Base-by-base conservation (phyloP, 148 eudicot species). In the Silene uniflora region DNA sequence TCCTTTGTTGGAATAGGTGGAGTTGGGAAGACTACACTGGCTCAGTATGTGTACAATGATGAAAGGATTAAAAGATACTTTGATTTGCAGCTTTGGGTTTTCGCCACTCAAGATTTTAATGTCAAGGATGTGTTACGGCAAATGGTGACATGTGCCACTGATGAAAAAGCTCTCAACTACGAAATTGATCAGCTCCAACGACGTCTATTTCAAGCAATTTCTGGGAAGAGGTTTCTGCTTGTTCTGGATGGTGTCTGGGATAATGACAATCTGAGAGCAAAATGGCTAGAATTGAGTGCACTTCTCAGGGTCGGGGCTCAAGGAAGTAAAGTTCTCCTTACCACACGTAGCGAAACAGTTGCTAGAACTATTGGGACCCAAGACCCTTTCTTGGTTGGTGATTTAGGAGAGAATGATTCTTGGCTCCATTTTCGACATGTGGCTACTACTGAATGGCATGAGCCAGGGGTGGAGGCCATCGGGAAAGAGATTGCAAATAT, bases 1-100 rank as follows among this genome's bases (percentile, higher is more conserved):
- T 47, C 75, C 25, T 7, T 77, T 44, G 69, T 77, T 47, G 80
- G 80, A 69, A 59, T 69, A 7, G 80, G 75, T 1, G 75, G 80
- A 19, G 25, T 69, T 3, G 79, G 79, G 18, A 76, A 76, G 19
- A 69, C 68, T 7, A 42, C 79, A 44, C 6, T 76, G n/a, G 80
- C 75, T 25, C 27, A 62, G 21, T 60, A 24, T 62, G 75, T 71
- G 25, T 69, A 60, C 23, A 18, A 46, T n/a, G 69, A 77, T 63
- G 60, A 77, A 18, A 60, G 49, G 69, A 21, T 77, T 25, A 25
- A 24, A 19, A 21, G 0, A 10, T 47, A 16, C 47, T 77, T 77
- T 71, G 75, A 69, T 21, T 46, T 46, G 27, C 65, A 7, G 18
- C 11, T 77, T 11, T 77, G 80, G 80, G 71, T 62, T 52, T 29